Evolutionary conservation across 2,329 filamentous ascomycete species (phyloP), one percentile per base, ranked within the genome.

Genomic region (Coleophoma cylindrospora): DNA sequence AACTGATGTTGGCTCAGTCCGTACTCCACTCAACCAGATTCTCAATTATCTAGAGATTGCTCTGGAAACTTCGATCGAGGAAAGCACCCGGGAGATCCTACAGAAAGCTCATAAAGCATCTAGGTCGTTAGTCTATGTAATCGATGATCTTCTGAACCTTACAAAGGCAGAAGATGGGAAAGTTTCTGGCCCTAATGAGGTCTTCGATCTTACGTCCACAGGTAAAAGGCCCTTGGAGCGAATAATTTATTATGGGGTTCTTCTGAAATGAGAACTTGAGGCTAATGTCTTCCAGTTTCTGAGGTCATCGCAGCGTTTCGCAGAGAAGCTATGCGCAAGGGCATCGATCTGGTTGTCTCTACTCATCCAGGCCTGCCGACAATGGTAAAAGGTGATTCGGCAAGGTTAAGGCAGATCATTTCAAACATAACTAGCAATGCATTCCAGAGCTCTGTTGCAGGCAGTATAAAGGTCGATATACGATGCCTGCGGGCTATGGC

Each of bases 351-450:
- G 11, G 56, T 48, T 2, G 53, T 60, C 2, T 51, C 54, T 10
- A 51, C 52, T 10, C 55, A 60, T 19, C 51, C 57, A 27, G 54
- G 53, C 13, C 47, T 61, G 3, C 59, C 59, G 2, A 37, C 43
- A 12, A 54, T 55, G 36, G 58, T 59, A 9, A 56, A 57, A 15
- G 57, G 59, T 14, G 59, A 60, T 27, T 47, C 51, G 2, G 48
- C 9, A n/a, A 13, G 41, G 32, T 33, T 44, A 33, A 22, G 41
- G 27, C 41, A 44, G 41, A 34, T 32, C 13, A 22, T 44, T 13
- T 55, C 54, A 14, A 57, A 61, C 40, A 27, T 61, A n/a, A 60
- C 55, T 11, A 57, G 52, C 34, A 60, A 61, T 45, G 56, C 57
- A n/a, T 59, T 60, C 40, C 54, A 59, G 32, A 55, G 59, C 21